These are phyloP conservation scores for Phylloporus sp. DNA, from an alignment of 768 basidiomycete species.

Conservation along the genomic window DNA sequence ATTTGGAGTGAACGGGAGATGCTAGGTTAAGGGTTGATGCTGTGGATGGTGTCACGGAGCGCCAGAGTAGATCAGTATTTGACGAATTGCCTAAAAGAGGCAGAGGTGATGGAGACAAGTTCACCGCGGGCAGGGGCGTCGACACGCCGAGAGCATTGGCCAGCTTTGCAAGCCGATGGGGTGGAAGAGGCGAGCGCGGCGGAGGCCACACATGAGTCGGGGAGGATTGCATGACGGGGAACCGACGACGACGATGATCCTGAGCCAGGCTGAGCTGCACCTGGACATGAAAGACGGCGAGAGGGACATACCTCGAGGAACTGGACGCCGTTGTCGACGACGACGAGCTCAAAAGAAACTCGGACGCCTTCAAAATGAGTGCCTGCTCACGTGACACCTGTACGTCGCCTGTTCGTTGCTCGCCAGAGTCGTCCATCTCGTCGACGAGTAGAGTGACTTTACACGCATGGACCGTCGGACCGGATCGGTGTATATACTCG, in stretches of 20 bases:
- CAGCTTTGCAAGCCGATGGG: constrained; percentile 72
- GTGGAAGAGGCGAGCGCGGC: constrained; percentile 68
- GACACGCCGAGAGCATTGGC: constrained; percentile 84
- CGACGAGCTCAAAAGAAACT: constrained; percentile 10
- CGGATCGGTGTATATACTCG: too few relatives aligned
- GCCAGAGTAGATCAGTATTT: constrained; percentile 35
- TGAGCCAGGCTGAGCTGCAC: neutral
- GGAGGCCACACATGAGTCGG: constrained; percentile 44
- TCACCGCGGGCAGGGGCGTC: constrained; percentile 59
- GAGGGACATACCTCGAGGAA: constrained; percentile 12
- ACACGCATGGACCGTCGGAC: too few relatives aligned
- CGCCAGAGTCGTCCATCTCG: too few relatives aligned
- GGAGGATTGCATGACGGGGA: constrained; percentile 13
- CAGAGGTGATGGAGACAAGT: constrained; percentile 11
- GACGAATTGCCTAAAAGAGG: constrained; percentile 13
- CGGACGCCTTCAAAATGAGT: constrained; percentile 12
- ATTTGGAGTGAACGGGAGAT: constrained; percentile 50
- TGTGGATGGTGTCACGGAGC: constrained; percentile 48
- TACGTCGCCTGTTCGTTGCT: neutral
- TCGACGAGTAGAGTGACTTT: too few relatives aligned
- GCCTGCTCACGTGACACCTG: constrained; percentile 17
- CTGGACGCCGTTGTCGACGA: constrained; percentile 2
- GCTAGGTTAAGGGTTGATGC: constrained; percentile 36
- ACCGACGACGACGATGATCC: neutral
- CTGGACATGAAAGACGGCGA: too few relatives aligned